Evolutionary conservation across 331 rosid species (phyloP).

Genomic region (Pyracantha coccinea): DNA sequence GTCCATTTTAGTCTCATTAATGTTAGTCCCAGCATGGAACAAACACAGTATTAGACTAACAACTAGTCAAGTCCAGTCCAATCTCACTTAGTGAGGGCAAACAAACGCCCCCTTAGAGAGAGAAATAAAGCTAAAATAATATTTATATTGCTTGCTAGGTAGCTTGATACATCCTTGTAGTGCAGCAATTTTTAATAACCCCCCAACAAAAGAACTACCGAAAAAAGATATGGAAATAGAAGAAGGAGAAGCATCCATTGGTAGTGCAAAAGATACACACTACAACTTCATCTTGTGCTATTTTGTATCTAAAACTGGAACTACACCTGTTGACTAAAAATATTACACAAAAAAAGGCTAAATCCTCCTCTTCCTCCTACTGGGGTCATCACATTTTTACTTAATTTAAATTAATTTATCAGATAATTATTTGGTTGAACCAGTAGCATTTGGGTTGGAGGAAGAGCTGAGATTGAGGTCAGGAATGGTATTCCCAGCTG

Average conservation of each 20-base stretch:
- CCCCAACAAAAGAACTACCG: conserved; percentile 21
- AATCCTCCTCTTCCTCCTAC: conserved; percentile 19
- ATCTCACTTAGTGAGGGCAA: too few relatives aligned
- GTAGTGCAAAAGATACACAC: conserved; percentile 1
- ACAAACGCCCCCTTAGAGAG: too few relatives aligned
- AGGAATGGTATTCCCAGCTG: conserved; percentile 40
- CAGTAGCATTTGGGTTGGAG: conserved; percentile 47
- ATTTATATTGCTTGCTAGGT: conserved; percentile 17
- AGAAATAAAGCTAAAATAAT: conserved; percentile 2
- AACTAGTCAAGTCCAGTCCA: too few relatives aligned
- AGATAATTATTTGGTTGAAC: conserved; percentile 44
- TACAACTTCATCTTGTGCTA: conserved; percentile 5
- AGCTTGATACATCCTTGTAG: conserved; percentile 39
- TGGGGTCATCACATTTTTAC: conserved; percentile 46
- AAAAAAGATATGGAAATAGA: conserved; percentile 30
- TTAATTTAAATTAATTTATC: conserved; percentile 1
- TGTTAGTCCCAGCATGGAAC: too few relatives aligned
- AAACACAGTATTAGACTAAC: too few relatives aligned
- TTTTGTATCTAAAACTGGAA: conserved; percentile 44
- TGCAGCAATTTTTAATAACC: conserved; percentile 36
- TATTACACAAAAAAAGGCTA: background rate
- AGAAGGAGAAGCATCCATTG: conserved; percentile 19
- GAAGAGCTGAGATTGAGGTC: conserved; percentile 59
- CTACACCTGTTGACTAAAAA: conserved; percentile 34
- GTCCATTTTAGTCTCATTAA: too few relatives aligned